Percentiles rank a stretch among this genome's conserved stretches.
These are phyloP conservation scores for Coemansia sp. DNA, from an alignment of 192 early-diverging fungal genomes.

Conservation along the genomic window DNA sequence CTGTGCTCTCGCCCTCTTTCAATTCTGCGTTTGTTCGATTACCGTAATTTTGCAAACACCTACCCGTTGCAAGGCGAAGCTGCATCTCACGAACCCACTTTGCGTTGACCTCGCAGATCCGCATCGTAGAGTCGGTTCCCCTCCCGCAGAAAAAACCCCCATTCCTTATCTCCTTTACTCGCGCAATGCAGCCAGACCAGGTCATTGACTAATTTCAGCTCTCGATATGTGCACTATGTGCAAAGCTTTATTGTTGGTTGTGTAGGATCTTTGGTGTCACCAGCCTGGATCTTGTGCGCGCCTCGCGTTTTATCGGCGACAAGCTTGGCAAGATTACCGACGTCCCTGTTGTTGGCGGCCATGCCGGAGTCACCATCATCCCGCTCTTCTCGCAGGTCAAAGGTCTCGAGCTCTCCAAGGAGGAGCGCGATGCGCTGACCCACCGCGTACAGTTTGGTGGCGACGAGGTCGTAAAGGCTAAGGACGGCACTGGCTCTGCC, in stretches of 20 bases:
- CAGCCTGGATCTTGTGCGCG: constrained; percentile 95
- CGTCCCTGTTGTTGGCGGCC: constrained; percentile 91
- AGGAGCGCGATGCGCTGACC: constrained; percentile 87
- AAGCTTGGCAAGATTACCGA: constrained; percentile 70
- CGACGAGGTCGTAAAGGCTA: constrained; percentile 99
- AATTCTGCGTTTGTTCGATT: neutral
- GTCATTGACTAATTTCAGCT: neutral
- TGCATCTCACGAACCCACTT: neutral
- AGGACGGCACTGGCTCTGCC: constrained; percentile 90
- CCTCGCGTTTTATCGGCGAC: constrained; percentile 91
- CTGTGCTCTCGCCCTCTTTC: neutral
- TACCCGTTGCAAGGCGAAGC: neutral
- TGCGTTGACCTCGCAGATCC: neutral
- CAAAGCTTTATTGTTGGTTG: neutral
- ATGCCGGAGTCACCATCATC: constrained; percentile 96
- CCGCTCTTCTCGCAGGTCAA: constrained; percentile 86
- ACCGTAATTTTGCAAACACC: neutral
- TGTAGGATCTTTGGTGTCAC: constrained; percentile 89
- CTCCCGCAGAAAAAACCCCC: too few relatives aligned
- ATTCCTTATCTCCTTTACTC: neutral
- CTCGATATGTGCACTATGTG: neutral
- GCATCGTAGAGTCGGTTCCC: neutral
- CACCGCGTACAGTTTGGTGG: constrained; percentile 99
- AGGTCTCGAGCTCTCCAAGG: constrained; percentile 68
- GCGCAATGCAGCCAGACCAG: neutral